phyloP scores from a whole-genome alignment of 78 protist genomes.

The Trichosphaerium sp. region DNA sequence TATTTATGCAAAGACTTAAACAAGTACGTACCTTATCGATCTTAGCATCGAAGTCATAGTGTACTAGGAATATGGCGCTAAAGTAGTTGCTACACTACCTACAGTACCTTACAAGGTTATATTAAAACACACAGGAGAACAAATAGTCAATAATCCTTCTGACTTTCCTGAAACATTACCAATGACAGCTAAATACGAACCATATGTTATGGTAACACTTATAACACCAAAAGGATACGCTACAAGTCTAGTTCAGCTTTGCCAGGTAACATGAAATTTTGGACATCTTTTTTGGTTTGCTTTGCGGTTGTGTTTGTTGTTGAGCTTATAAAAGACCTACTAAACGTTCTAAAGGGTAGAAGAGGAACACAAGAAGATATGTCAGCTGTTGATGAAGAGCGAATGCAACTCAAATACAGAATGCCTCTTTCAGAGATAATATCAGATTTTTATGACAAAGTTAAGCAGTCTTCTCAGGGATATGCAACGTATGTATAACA shows the following conservation, averaged over 20 bases:
- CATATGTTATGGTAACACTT: slow-evolving; percentile 43
- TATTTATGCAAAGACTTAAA: slow-evolving; percentile 63
- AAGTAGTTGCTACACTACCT: slow-evolving; percentile 73
- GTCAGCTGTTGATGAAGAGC: slow-evolving; percentile 7
- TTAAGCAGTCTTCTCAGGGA: slow-evolving; percentile 51
- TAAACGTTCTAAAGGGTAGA: neutral
- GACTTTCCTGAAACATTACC: slow-evolving; percentile 4
- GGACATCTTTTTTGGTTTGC: neutral
- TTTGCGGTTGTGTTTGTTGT: neutral
- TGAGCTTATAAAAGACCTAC: neutral
- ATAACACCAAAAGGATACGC: slow-evolving; percentile 48
- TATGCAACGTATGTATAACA: slow-evolving; percentile 62
- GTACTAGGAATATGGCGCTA: slow-evolving; percentile 28
- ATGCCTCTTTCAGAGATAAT: slow-evolving; percentile 73
- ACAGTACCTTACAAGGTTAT: slow-evolving; percentile 56
- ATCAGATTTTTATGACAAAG: slow-evolving; percentile 55
- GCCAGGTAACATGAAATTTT: slow-evolving; percentile 20
- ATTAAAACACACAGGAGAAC: neutral
- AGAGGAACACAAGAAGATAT: slow-evolving; percentile 13
- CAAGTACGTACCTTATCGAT: slow-evolving; percentile 13
- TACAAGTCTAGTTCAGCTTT: slow-evolving; percentile 34
- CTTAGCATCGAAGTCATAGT: neutral
- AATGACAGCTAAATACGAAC: slow-evolving; percentile 25
- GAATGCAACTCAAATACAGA: slow-evolving; percentile 14
- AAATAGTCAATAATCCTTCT: slow-evolving; percentile 29